Base-by-base conservation (phyloP, 2,329 filamentous ascomycete species). In the Falciphora oryzae region DNA sequence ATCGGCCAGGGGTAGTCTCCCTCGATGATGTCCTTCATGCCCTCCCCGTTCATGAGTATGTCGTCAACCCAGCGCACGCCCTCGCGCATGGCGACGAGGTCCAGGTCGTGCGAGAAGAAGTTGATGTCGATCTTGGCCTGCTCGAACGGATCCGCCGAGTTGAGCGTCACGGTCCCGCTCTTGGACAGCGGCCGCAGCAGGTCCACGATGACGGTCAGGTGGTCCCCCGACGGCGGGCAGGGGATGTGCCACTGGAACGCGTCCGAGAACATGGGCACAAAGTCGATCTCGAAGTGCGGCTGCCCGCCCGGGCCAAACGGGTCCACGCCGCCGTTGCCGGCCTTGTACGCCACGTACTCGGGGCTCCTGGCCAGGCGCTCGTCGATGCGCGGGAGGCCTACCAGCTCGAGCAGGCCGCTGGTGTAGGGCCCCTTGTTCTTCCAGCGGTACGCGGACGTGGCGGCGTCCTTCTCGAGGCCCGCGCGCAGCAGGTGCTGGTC, bases 271-370 rank as follows among this genome's bases (percentile, higher is more conserved):
- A 88, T 80, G 63, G 78, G 76, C 14, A 89, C 81, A 69, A 88
- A 88, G 73, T 88, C 85, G 44, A 86, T 78, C 73, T 87, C 84
- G 67, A 87, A 86, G 67, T 87, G 84, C 31, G 85, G 84, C 71
- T 87, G 83, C 8, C 83, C 84, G 4, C 73, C 76, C 0, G 84
- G 38, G 1, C 79, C 79, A 69, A 86, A 86, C 2, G 84, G 84
- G 64, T 87, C 84, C 0, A 73, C 68, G 0, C 76, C 77, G 14
- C 76, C 79, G 67, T 81, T 80, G 27, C 73, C 75, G 18, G 72
- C 72, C 67, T 80, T 79, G 28, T 73, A 72, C 60, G 73, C 68
- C 11, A 73, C 72, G 68, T 87, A 89, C 58, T 79, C 76, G 1
- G 75, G 73, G 64, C 78, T 77, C 56, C 78, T 79, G 64, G 81